Evolutionary conservation across 495 filamentous ascomycete species (phyloP).

Genomic region (Elasticomyces elasticus): DNA sequence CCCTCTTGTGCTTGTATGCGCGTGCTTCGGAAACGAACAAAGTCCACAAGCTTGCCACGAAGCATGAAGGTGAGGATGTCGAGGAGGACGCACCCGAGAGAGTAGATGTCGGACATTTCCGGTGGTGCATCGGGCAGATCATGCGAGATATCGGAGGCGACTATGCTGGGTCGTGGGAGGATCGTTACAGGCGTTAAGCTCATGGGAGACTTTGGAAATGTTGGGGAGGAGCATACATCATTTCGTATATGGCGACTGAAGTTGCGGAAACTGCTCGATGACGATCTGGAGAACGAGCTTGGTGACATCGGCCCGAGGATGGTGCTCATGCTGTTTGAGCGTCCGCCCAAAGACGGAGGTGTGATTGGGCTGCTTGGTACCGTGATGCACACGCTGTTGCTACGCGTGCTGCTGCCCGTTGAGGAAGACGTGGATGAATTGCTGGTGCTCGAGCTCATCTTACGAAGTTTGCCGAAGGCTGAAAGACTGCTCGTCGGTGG

Average conservation of each 20-base stretch:
- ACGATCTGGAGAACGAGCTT: neutral
- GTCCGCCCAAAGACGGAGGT: neutral
- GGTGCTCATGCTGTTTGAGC: constrained; percentile 9
- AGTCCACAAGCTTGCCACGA: constrained; percentile 60
- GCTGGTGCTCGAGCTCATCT: constrained; percentile 15
- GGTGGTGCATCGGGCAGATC: constrained; percentile 20
- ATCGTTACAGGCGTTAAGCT: constrained; percentile 1
- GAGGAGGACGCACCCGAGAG: constrained; percentile 59
- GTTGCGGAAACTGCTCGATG: constrained; percentile 14
- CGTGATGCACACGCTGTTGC: constrained; percentile 14
- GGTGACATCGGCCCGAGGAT: neutral
- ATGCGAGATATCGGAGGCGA: constrained; percentile 11
- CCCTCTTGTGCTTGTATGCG: constrained; percentile 46
- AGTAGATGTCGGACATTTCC: constrained; percentile 59
- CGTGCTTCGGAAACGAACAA: constrained; percentile 57
- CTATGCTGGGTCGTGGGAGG: constrained; percentile 2
- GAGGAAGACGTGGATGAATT: constrained; percentile 16
- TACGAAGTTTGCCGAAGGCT: constrained; percentile 16
- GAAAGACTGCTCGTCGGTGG: constrained; percentile 13
- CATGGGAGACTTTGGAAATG: constrained; percentile 3
- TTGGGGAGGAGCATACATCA: neutral
- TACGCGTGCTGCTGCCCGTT: constrained; percentile 12
- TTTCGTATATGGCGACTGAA: constrained; percentile 18
- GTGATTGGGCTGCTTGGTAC: constrained; percentile 5
- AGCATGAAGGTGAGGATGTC: constrained; percentile 62